phyloP scores from a whole-genome alignment of 2,329 filamentous ascomycete genomes.

The Aspergillus puulaauensis region DNA sequence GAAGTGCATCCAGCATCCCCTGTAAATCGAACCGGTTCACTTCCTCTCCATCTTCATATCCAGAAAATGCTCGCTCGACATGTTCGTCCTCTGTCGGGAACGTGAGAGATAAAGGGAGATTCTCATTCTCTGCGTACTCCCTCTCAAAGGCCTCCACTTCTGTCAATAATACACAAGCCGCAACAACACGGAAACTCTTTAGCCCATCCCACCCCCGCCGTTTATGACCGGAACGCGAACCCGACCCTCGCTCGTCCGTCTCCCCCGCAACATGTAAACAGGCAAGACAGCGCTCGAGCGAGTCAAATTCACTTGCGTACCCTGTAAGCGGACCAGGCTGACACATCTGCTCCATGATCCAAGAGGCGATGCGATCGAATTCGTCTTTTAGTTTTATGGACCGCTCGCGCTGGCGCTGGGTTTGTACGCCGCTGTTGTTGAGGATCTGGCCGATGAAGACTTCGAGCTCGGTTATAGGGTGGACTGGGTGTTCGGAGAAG shows the following conservation, averaged over 20 bases:
- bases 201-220: conserved; percentile 9
- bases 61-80: too few species aligned
- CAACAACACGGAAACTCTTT: conserved; percentile 17
- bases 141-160: conserved; percentile 17
- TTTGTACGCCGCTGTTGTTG: conserved; percentile 46
- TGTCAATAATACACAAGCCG: conserved; percentile 17
- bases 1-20: neutral
- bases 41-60: neutral
- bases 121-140: neutral
- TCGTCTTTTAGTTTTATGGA: conserved; percentile 46
- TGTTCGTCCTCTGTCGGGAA: too few species aligned
- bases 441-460: conserved; percentile 60
- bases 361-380: conserved; percentile 31
- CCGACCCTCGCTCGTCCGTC: neutral
- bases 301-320: conserved; percentile 4
- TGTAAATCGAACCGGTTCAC: neutral
- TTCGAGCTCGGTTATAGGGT: conserved; percentile 52
- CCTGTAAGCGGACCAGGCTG: neutral
- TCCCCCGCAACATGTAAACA: conserved; percentile 15
- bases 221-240: neutral
- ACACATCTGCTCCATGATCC: conserved; percentile 17
- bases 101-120: neutral
- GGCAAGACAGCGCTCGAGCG: conserved; percentile 17
- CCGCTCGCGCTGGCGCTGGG: conserved; percentile 40
- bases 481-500: conserved; percentile 41